Percentiles rank a stretch among this genome's conserved stretches.
phyloP scores from a whole-genome alignment of 176 grass and related monocot genomes.

The Juncus inflexus region DNA sequence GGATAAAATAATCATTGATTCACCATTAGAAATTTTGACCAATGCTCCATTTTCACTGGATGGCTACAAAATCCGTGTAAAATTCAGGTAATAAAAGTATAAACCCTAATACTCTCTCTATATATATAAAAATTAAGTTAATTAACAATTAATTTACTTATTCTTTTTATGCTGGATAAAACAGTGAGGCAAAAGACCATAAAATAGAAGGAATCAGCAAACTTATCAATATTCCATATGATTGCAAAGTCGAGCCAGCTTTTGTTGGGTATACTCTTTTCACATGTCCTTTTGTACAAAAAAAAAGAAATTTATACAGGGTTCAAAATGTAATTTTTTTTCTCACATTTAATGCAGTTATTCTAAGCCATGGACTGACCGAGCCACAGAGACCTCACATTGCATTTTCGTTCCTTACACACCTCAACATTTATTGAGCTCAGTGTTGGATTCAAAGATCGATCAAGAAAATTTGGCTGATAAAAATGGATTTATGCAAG shows the following conservation, averaged over 20 bases:
- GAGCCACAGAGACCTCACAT: slow-evolving; percentile 46
- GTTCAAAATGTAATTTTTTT: slow-evolving; percentile 5
- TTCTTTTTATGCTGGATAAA: slow-evolving; percentile 14
- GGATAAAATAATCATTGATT: slow-evolving; percentile 58
- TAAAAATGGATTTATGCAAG: slow-evolving; percentile 35
- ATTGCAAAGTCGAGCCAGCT: slow-evolving; percentile 74
- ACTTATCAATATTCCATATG: slow-evolving; percentile 47
- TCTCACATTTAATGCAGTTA: slow-evolving; percentile 37
- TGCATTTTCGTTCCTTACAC: slow-evolving; percentile 76
- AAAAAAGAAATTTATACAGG: background rate
- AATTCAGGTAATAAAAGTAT: slow-evolving; percentile 48
- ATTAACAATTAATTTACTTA: no score
- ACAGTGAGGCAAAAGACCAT: slow-evolving; percentile 40
- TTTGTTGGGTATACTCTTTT: slow-evolving; percentile 70
- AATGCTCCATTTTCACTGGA: slow-evolving; percentile 55
- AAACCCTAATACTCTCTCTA: background rate
- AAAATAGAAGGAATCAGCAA: slow-evolving; percentile 32
- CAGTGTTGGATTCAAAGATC: slow-evolving; percentile 42
- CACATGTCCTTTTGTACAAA: slow-evolving; percentile 2
- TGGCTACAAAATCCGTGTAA: slow-evolving; percentile 66
- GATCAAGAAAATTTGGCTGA: slow-evolving; percentile 13
- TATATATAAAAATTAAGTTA: slow-evolving; percentile 1
- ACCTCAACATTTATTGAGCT: slow-evolving; percentile 48
- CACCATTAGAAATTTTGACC: slow-evolving; percentile 52
- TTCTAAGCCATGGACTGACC: slow-evolving; percentile 65